Evolutionary conservation across 768 basidiomycete species (phyloP).

Genomic region (Amyloporia xantha): DNA sequence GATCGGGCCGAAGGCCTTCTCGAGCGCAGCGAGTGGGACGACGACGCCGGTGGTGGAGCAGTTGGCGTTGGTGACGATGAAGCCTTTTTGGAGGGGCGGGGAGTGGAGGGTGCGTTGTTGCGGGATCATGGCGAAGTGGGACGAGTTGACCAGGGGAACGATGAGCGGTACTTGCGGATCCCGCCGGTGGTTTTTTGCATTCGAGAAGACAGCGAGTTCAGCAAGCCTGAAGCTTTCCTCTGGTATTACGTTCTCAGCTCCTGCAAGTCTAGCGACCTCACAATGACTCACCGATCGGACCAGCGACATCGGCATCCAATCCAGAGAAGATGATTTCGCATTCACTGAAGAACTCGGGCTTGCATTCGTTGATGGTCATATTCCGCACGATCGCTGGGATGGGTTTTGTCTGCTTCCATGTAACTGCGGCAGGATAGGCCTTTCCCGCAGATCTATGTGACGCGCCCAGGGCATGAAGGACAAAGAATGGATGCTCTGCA

Average conservation of each 20-base stretch:
- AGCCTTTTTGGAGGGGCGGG: conserved; percentile 72
- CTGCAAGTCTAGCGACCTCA: conserved; percentile 2
- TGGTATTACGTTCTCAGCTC: conserved; percentile 25
- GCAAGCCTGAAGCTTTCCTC: conserved; percentile 83
- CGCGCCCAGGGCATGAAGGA: conserved; percentile 81
- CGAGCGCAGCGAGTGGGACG: conserved; percentile 86
- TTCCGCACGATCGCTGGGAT: conserved; percentile 62
- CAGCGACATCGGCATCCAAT: conserved; percentile 91
- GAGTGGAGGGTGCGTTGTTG: conserved; percentile 71
- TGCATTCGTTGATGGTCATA: conserved; percentile 71
- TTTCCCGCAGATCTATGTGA: conserved; percentile 85
- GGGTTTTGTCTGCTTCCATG: conserved; percentile 82
- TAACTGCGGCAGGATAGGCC: conserved; percentile 60
- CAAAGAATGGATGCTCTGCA: conserved; percentile 84
- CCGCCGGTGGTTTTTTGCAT: conserved; percentile 92
- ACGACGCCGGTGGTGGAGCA: conserved; percentile 94
- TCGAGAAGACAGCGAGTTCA: conserved; percentile 90
- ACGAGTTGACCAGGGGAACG: conserved; percentile 91
- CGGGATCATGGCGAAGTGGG: conserved; percentile 75
- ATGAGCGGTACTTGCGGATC: conserved; percentile 92
- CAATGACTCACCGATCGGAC: conserved; percentile 74
- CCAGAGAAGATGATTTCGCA: conserved; percentile 92
- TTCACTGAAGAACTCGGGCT: conserved; percentile 66
- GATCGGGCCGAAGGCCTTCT: conserved; percentile 89
- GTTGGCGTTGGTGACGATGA: conserved; percentile 98